phyloP scores from a whole-genome alignment of 805 yeast genomes.

The Starmerella asiatica region DNA sequence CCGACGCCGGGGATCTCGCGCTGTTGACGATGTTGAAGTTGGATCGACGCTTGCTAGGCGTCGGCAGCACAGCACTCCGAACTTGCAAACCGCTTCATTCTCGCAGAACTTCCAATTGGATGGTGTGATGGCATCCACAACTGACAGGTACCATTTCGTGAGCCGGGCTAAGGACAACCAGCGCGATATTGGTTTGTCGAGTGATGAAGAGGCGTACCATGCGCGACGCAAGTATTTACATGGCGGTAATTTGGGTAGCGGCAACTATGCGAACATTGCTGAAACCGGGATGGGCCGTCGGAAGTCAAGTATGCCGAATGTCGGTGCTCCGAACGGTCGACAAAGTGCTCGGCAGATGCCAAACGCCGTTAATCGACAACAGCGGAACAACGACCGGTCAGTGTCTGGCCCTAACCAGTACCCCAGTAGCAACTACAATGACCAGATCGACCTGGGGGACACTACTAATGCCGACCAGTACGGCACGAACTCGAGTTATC shows the following conservation, averaged over 20 bases:
- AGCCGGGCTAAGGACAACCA: slow-evolving; percentile 12
- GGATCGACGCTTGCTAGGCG: slow-evolving; percentile 18
- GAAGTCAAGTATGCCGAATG: background rate
- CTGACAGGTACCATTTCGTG: slow-evolving; percentile 24
- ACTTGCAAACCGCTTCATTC: slow-evolving; percentile 10
- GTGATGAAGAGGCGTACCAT: slow-evolving; percentile 17
- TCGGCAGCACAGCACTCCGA: slow-evolving; percentile 14
- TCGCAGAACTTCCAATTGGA: slow-evolving; percentile 27
- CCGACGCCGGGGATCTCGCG: slow-evolving; percentile 11
- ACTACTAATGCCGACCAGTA: background rate
- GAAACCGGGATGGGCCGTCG: background rate
- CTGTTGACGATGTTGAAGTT: slow-evolving; percentile 21
- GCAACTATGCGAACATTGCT: background rate
- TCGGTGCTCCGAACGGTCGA: background rate
- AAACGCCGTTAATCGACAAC: background rate
- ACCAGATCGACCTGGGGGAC: background rate
- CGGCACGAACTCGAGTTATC: background rate
- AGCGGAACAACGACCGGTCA: too few species aligned
- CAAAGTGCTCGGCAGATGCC: background rate
- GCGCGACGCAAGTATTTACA: slow-evolving; percentile 13
- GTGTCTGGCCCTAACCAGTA: too few species aligned
- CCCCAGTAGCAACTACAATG: background rate
- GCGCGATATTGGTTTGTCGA: slow-evolving; percentile 12
- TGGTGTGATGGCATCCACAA: slow-evolving; percentile 21
- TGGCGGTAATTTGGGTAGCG: slow-evolving; percentile 9